phyloP scores from a whole-genome alignment of 768 basidiomycete species.

The Leccinum olivaceopallidum region DNA sequence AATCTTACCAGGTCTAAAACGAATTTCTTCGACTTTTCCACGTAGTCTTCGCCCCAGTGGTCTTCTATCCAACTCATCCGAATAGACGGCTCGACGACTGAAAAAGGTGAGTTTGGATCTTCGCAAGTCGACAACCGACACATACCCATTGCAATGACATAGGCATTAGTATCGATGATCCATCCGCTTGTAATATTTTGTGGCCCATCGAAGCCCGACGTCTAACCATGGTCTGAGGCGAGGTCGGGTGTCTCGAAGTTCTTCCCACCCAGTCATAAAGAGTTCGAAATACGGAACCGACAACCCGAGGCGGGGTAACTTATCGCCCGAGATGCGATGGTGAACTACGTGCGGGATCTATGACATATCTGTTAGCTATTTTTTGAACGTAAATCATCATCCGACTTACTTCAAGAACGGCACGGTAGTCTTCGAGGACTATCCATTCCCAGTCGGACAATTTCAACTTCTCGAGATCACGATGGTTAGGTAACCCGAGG shows the following conservation, averaged over 20 bases:
- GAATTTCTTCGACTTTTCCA: neutral
- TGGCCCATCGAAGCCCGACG: neutral
- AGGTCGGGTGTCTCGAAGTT: neutral
- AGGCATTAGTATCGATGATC: neutral
- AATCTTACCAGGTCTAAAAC: neutral
- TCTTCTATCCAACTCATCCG: neutral
- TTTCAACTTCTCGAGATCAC: neutral
- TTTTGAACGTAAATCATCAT: neutral
- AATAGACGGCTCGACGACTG: neutral
- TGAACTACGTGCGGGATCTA: neutral
- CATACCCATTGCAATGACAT: neutral
- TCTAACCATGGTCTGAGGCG: neutral
- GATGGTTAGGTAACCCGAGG: neutral
- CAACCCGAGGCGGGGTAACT: neutral
- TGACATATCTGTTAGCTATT: neutral
- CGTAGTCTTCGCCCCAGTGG: neutral
- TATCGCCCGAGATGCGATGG: neutral
- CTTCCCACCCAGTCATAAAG: neutral
- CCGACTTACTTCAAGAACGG: neutral
- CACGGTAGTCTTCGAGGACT: neutral
- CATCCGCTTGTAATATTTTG: neutral
- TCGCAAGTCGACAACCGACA: neutral
- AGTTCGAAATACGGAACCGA: neutral
- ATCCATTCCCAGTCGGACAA: neutral
- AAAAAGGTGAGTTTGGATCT: neutral